A percentile compares a stretch with the other conserved stretches of the same genome.
phyloP scores from a whole-genome alignment of 768 basidiomycete genomes.

The Mycena albidolilacea region DNA sequence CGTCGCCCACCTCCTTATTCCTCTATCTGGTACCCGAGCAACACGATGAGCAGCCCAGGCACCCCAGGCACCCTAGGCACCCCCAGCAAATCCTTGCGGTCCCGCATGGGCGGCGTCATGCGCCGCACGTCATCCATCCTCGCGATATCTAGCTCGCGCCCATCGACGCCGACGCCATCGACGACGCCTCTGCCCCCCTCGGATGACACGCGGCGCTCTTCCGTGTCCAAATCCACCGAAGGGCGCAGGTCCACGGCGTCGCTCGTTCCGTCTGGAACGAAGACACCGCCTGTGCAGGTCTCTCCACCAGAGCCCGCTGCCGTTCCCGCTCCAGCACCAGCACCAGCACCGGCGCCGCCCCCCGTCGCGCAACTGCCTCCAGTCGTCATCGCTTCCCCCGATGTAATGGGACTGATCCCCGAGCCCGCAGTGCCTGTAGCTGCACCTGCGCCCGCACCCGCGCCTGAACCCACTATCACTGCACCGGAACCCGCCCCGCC shows the following conservation, averaged over 20 bases:
- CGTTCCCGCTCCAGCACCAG: background rate
- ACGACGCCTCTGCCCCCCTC: constrained; percentile 43
- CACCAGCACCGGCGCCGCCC: too few species aligned
- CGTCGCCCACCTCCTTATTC: background rate
- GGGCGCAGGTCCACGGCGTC: constrained; percentile 31
- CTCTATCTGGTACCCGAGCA: constrained; percentile 6
- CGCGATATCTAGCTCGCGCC: constrained; percentile 46
- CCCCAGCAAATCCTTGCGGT: constrained; percentile 63
- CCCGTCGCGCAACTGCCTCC: background rate
- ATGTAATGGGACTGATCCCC: background rate
- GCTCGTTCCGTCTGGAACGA: constrained; percentile 11
- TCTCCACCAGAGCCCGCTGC: constrained; percentile 12
- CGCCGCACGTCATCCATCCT: constrained; percentile 74
- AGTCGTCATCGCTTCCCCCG: background rate
- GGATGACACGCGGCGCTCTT: constrained; percentile 14
- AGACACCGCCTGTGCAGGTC: constrained; percentile 5
- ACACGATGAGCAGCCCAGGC: constrained; percentile 46
- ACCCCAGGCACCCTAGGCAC: background rate
- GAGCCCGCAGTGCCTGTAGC: constrained; percentile 38
- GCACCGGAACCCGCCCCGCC: background rate
- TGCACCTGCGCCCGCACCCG: constrained; percentile 38
- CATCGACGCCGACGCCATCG: constrained; percentile 49
- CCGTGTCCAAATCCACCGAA: constrained; percentile 27
- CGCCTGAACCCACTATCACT: background rate
- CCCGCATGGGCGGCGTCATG: constrained; percentile 72